Conservation (phyloP, 768 basidiomycete species). For the Kwoniella shandongensis region DNA sequence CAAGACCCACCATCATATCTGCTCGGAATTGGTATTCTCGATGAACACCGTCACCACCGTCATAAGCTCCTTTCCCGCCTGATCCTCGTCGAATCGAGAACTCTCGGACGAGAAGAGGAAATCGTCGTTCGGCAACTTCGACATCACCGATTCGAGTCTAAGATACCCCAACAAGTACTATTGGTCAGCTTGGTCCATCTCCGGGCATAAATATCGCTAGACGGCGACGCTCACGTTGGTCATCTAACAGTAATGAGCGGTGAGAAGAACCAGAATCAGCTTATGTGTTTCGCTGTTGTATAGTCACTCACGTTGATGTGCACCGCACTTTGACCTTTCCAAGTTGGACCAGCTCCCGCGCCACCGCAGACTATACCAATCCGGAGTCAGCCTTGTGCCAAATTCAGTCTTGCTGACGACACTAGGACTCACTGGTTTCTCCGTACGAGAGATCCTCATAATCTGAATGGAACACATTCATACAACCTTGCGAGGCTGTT, state of each 20-base stretch:
- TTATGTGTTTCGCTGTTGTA: neutral
- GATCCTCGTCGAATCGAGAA: conserved; percentile 28
- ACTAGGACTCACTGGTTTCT: conserved; percentile 11
- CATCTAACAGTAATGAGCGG: too few species aligned
- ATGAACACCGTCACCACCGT: conserved; percentile 17
- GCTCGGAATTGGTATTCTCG: conserved; percentile 21
- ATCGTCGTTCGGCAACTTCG: conserved; percentile 31
- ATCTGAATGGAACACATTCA: neutral
- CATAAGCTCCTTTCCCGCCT: conserved; percentile 12
- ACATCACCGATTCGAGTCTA: conserved; percentile 36
- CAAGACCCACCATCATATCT: conserved; percentile 16
- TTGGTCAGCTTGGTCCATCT: neutral
- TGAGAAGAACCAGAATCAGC: neutral
- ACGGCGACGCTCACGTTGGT: neutral
- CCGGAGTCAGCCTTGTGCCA: neutral
- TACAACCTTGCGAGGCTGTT: neutral
- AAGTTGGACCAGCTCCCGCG: conserved; percentile 35
- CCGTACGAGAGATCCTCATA: conserved; percentile 8
- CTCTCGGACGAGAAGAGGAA: conserved; percentile 33
- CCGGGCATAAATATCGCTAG: too few species aligned
- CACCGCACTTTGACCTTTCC: conserved; percentile 31
- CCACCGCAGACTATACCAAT: conserved; percentile 20
- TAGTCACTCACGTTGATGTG: conserved; percentile 15
- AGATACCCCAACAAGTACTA: neutral
- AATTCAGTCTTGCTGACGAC: too few species aligned